Conservation (phyloP, 805 yeast species). For the Saccharomycopsis fodiens region DNA sequence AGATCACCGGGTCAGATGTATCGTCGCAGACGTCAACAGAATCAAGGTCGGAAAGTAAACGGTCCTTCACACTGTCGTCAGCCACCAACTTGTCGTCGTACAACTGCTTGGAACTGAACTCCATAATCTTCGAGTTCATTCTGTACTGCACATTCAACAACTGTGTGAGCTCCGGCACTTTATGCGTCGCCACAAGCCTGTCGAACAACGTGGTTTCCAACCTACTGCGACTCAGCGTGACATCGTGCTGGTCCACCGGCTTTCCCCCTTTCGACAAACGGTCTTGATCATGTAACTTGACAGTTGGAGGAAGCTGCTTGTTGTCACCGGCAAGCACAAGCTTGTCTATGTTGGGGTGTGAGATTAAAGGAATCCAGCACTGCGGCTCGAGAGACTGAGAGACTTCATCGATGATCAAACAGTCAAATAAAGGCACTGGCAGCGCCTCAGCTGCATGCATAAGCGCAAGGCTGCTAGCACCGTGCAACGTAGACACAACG, state of each 20-base stretch:
- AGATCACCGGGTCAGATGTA: constrained; percentile 49
- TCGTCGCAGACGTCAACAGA: constrained; percentile 46
- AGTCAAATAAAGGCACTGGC: constrained; percentile 44
- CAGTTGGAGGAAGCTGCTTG: constrained; percentile 85
- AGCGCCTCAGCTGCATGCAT: constrained; percentile 23
- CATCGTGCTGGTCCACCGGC: neutral
- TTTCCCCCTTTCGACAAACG: constrained; percentile 9
- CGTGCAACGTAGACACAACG: constrained; percentile 79
- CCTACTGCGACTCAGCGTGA: constrained; percentile 29
- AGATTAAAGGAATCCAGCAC: constrained; percentile 88
- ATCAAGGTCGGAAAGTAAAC: constrained; percentile 45
- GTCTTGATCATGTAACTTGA: constrained; percentile 46
- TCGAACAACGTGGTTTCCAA: constrained; percentile 75
- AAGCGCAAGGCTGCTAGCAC: constrained; percentile 70
- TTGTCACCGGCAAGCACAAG: constrained; percentile 89
- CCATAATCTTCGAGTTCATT: constrained; percentile 75
- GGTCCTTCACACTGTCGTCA: constrained; percentile 45
- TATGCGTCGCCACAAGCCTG: constrained; percentile 47
- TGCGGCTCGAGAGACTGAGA: constrained; percentile 93
- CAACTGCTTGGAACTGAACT: constrained; percentile 60
- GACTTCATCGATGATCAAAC: constrained; percentile 89
- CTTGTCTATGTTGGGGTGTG: constrained; percentile 48
- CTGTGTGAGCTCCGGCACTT: constrained; percentile 38
- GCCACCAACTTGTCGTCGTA: constrained; percentile 62
- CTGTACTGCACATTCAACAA: constrained; percentile 77